Evolutionary conservation across 257 asterid genomes (phyloP), one percentile per base, ranked within the genome.

Genomic region (Fraxinus cuspidata): DNA sequence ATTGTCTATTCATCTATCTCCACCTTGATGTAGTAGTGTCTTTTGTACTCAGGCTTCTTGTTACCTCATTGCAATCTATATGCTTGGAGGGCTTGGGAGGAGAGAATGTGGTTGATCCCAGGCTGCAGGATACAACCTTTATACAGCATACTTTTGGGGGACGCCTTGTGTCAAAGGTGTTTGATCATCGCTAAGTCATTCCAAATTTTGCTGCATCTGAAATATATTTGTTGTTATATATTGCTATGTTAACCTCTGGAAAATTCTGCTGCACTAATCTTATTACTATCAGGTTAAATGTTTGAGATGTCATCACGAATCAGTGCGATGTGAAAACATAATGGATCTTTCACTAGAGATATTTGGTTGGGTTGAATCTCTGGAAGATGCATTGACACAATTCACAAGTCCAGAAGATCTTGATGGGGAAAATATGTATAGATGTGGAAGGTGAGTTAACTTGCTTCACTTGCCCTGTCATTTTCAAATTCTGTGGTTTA

Each of bases 61-160:
- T 94, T 75, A 93, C 96, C n/a, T 92, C 97, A 12, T 87, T 94
- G 98, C 98, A 94, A 88, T 84, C 97, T 18, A 90, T 94, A 81
- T 88, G 92, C 81, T 87, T 94, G 85, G 97, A 90, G 80, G 85
- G 90, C 64, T 85, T 84, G 37, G 98, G 96, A n/a, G 96, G 97
- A 82, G 98, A 91, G 82, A 91, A 85, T 9, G 77, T 49, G 13
- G 89, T 90, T 49, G 92, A 87, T 81, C 90, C 89, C n/a, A 87
- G 83, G 78, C 85, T 89, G 89, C 98, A 93, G 78, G 92, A 92
- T 84, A 92, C 98, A 16, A 92, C 96, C 66, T 92, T 93, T 82
- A 85, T 93, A 79, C 96, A 92, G 64, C 94, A 90, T 79, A 86
- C 84, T 13, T 93, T 93, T 70, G 96, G 97, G 74, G 98, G 98